Evolutionary conservation across 208 protist genomes (phyloP), one percentile per base, ranked within the genome.

Genomic region (Wallacemonas collosoma): DNA sequence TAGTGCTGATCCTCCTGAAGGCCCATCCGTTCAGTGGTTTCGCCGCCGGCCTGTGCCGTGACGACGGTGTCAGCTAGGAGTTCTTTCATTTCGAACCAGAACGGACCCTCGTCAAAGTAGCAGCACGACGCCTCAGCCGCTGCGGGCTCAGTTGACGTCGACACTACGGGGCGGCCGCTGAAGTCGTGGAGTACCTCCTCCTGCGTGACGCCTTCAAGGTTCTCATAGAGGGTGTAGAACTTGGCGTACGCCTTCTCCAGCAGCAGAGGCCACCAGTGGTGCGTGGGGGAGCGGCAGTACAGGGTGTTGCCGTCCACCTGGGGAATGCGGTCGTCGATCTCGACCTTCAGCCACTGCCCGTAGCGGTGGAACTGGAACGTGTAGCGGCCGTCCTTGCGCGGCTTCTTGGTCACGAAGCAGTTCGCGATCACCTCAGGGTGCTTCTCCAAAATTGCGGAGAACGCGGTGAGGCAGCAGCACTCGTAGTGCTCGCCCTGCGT

Each of bases 201-300:
- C 58, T 76, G 54, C 39, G 60, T 81, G 60, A 69, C 69, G 47
- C 80, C 80, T 7, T 79, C 76, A 48, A 93, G 61, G 50, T 86
- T 81, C 55, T 83, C 55, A 65, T 88, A 93, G 40, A 81, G 51
- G 26, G 76, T 81, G 80, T 93, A 93, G 77, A 93, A 88, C 79
- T 93, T 93, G 64, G 87, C 87, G 75, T 90, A 93, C 41, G 87
- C 87, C 82, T 93, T 93, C 81, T 93, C 87, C 58, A 93, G 79
- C 68, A 93, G 68, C 72, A 88, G 75, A 47, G 87, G 83, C 87
- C 87, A 93, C 80, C 79, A 85, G 76, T 88, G 82, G 67, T 79
- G 74, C 50, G 81, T 88, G 44, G 82, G 83, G 35, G 84, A 85
- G 63, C 77, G 72, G 77, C 77, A 83, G 75, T 80, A 90, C 40